Base-by-base conservation (phyloP, 2,329 filamentous ascomycete genomes). In the Aspergillus ochraceus region DNA sequence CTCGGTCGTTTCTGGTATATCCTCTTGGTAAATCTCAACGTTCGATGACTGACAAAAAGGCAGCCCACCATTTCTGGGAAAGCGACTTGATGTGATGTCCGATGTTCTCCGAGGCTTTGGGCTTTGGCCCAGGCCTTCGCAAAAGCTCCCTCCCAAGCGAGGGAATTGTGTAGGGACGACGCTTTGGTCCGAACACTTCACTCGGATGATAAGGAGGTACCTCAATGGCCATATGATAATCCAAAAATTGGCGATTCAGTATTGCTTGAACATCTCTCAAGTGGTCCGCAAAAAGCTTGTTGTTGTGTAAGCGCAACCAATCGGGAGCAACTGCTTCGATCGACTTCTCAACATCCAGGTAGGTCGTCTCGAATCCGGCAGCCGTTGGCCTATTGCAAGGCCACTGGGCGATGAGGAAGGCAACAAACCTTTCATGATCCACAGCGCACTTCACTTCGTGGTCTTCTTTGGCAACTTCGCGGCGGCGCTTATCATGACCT, bases 271-370 rank as follows among this genome's bases (percentile, higher is more conserved):
- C 77, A 26, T 75, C 49, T 10, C 72, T 57, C 0, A 86, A 60
- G 62, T 85, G 80, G 0, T 68, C 47, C 30, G 30, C 30, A 0
- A 74, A 77, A 0, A 86, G 72, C 29, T 82, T 74, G 49, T 87
- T 87, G 5, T 78, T 73, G n/a, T 74, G 79, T 0, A 84, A 64
- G 0, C 80, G 76, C 4, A 70, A 61, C 83, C 83, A 87, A 54
- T 84, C 79, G 0, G 76, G 75, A 0, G 65, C 62, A 14, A 86
- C 67, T 0, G 68, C 64, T 0, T 72, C 63, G 1, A 84, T 42
- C 3, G 81, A 82, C 11, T 9, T 12, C 4, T 24, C 8, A 10
- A 75, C 22, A 60, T 84, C 67, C 0, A 86, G 29, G 2, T 75
- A 66, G 1, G 58, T 55, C 2, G 60, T 61, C 2, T 61, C 52